Evolutionary conservation across 225 moss, liverwort and hornwort species (phyloP).

Genomic region (Bryum argenteum): DNA sequence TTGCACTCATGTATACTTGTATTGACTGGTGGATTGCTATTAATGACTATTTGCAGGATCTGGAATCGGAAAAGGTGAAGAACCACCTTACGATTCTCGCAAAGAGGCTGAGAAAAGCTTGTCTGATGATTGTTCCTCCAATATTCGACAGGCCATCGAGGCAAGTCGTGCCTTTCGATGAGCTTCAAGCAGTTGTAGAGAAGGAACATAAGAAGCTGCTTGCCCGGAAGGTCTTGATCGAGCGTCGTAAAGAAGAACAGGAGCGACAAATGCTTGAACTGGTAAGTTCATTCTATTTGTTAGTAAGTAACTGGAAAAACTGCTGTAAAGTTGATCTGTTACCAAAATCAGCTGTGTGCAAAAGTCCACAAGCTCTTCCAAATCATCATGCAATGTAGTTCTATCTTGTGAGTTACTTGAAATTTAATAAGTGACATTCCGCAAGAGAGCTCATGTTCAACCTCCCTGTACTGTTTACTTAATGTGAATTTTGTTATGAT

Average conservation of each 20-base stretch:
- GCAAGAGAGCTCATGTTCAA: conserved; percentile 26
- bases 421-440: background rate
- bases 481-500: background rate
- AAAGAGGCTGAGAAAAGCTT: conserved; percentile 88
- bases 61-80: conserved; percentile 97
- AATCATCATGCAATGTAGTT: too few relatives aligned
- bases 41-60: conserved; percentile 49
- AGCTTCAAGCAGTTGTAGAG: conserved; percentile 84
- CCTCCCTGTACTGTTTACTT: conserved; percentile 64
- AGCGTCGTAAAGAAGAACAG: conserved; percentile 98
- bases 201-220: conserved; percentile 97
- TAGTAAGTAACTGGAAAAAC: background rate
- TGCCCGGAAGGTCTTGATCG: conserved; percentile 96
- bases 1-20: background rate
- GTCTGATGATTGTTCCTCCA: conserved; percentile 66
- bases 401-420: background rate
- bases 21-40: background rate
- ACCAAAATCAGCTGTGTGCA: background rate
- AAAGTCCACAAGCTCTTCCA: too few relatives aligned
- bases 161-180: conserved; percentile 57
- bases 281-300: conserved; percentile 37
- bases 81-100: conserved; percentile 85
- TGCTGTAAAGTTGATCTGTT: background rate
- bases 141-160: conserved; percentile 55
- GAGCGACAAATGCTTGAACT: conserved; percentile 99